Base-by-base conservation (phyloP, 108 stramenopile genomes). In the Schizochytrium sp. region DNA sequence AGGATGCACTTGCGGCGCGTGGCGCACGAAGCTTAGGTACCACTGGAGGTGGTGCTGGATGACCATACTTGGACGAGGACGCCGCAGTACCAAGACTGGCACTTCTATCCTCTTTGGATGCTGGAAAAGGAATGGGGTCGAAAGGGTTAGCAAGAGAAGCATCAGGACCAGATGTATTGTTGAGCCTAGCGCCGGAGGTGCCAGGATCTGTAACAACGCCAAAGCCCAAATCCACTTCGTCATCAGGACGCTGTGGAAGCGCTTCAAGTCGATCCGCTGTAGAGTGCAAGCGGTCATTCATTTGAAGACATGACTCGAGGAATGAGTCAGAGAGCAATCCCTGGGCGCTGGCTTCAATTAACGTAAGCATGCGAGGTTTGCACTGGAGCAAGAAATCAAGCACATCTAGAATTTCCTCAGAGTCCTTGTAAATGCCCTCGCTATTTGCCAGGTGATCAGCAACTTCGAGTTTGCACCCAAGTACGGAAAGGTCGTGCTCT, bases 331-430 rank as follows among this genome's bases (percentile, higher is more conserved):
- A 55, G 53, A 83, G 76, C 10, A 83, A 53, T 55, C 76, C 76
- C 28, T 55, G 47, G 10, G 76, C 76, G 76, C 76, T 83, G 10
- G 76, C 76, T n/a, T 83, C 76, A 53, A 83, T 83, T 47, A 83
- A 53, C 50, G 49, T 53, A 53, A 17, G 28, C 76, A 83, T 46
- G 47, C 76, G 76, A 46, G 76, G 76, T 28, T 83, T 83, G 76
- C 76, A 83, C 53, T 83, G 76, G 15, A 83, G 53, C 0, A 83
- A 28, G 28, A 83, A 83, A 53, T 83, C 76, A 28, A 49, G 76
- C 28, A 83, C 76, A 28, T 83, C 76, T 2, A 83, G 76, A 7
- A 83, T 83, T 40, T 83, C 76, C 53, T 83, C 76, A 3, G 50
- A 7, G 76, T 83, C 76, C 50, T n/a, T 10, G 28, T 83, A 10